phyloP scores from a whole-genome alignment of 306 rosid species.

The Trifolium pratense region DNA sequence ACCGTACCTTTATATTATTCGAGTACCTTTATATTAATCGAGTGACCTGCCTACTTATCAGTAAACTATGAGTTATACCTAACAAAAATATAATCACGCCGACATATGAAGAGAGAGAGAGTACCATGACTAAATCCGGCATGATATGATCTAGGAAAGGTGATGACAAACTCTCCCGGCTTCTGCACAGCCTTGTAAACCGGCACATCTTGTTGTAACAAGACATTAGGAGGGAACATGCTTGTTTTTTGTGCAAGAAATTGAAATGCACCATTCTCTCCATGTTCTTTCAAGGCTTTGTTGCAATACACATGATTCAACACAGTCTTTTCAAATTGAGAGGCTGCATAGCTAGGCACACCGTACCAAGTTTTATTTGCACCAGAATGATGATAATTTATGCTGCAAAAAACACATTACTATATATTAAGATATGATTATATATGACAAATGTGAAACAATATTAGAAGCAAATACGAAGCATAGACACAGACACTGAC shows the following conservation, averaged over 20 bases:
- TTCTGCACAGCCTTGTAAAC: constrained; percentile 49
- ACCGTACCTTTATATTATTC: too few relatives aligned
- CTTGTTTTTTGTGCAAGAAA: constrained; percentile 48
- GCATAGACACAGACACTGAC: too few relatives aligned
- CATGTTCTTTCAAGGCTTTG: constrained; percentile 25
- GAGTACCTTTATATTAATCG: too few relatives aligned
- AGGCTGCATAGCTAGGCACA: constrained; percentile 47
- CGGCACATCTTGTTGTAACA: constrained; percentile 47
- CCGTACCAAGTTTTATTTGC: constrained; percentile 49
- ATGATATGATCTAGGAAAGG: constrained; percentile 57
- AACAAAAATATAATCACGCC: background rate
- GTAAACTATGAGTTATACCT: too few relatives aligned
- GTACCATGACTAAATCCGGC: constrained; percentile 60
- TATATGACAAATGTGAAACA: background rate
- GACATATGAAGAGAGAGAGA: background rate
- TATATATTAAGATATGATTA: background rate
- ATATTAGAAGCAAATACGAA: background rate
- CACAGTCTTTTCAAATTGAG: constrained; percentile 40
- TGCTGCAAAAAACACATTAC: constrained; percentile 32
- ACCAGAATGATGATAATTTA: constrained; percentile 35
- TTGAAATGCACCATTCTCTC: constrained; percentile 41
- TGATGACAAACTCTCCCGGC: constrained; percentile 50
- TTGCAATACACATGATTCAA: constrained; percentile 36
- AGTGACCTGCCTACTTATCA: too few relatives aligned
- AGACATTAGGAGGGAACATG: constrained; percentile 45